Evolutionary conservation across 2,329 filamentous ascomycete species (phyloP).

Genomic region (Colletotrichum euphorbiae): DNA sequence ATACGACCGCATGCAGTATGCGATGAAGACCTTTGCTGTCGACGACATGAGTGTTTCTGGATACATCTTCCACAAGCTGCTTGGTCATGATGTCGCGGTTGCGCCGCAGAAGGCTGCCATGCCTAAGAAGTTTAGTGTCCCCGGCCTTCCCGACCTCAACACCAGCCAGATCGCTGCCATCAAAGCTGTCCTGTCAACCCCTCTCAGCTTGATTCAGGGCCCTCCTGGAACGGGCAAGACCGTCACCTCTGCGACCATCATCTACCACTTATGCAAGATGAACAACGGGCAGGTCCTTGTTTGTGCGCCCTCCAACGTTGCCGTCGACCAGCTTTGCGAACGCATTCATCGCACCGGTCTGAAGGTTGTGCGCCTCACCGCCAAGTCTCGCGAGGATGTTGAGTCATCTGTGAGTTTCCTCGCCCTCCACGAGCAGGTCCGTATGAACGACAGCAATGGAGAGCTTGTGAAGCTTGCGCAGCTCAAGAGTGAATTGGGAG

Average conservation of each 20-base stretch:
- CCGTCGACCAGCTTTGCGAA: conserved; percentile 97
- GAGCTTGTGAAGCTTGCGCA: conserved; percentile 93
- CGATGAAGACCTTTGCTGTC: conserved; percentile 98
- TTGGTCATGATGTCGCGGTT: conserved; percentile 93
- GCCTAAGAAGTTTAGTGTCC: conserved; percentile 96
- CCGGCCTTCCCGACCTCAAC: conserved; percentile 93
- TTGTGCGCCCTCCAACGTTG: conserved; percentile 97
- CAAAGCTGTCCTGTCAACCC: conserved; percentile 92
- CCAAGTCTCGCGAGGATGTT: conserved; percentile 97
- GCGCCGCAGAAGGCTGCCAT: conserved; percentile 96
- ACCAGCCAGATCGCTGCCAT: conserved; percentile 96
- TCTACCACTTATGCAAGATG: conserved; percentile 96
- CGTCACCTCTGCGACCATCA: conserved; percentile 97
- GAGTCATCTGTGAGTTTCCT: conserved; percentile 98
- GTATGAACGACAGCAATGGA: conserved; percentile 95
- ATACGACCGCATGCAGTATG: conserved; percentile 98
- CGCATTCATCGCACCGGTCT: conserved; percentile 94
- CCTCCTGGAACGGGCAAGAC: conserved; percentile 98
- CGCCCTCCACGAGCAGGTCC: conserved; percentile 95
- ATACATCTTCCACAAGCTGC: conserved; percentile 96
- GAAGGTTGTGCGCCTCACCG: conserved; percentile 97
- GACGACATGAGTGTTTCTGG: conserved; percentile 99
- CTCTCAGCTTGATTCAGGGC: conserved; percentile 94
- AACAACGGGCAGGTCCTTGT: conserved; percentile 95
- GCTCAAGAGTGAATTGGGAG: conserved; percentile 90